Evolutionary conservation across 495 filamentous ascomycete genomes (phyloP), one percentile per base, ranked within the genome.

Genomic region (Astrocystis sublimbata): DNA sequence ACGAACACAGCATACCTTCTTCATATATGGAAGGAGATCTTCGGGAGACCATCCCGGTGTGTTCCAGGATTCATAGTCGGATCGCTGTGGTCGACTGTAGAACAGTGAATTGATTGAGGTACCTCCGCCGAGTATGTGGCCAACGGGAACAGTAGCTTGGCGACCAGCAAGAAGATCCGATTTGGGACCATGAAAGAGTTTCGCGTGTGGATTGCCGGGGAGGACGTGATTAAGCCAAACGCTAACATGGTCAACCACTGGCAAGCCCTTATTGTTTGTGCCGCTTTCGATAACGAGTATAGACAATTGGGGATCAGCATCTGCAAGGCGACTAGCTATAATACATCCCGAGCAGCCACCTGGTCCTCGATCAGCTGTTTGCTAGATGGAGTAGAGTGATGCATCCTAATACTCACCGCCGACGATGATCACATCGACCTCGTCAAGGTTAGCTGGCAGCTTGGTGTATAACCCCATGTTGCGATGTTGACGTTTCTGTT

Each of bases 91-190:
- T 1, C 60, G 53, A 8, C 6, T 58, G 36, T 63, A 66, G 26
- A 77, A 74, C 77, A 83, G 81, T 46, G 76, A 75, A 61, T 85
- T 85, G 35, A 84, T 76, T 1, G 78, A 78, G 12, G 70, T 75
- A 9, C 83, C 82, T 30, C 82, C 82, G 49, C 82, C 82, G 1
- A 85, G 71, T 1, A 75, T 65, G 24, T 76, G 73, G 42, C 79
- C 82, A 13, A 67, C 66, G 1, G 72, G 66, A 15, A 85, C 77
- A 17, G 76, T 71, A 10, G 72, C 65, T 60, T 70, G 70, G 31
- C 82, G 69, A 26, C 71, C 75, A 58, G 66, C 73, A 28, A 84
- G 72, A 15, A 77, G 69, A 10, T 24, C 3, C 12, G 69, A 66
- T 6, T 51, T 58, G 8, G 60, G 62, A 53, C 31, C 55, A 21